Base-by-base conservation (phyloP, 805 yeast genomes). In the Pichia nanzhaoensis region DNA sequence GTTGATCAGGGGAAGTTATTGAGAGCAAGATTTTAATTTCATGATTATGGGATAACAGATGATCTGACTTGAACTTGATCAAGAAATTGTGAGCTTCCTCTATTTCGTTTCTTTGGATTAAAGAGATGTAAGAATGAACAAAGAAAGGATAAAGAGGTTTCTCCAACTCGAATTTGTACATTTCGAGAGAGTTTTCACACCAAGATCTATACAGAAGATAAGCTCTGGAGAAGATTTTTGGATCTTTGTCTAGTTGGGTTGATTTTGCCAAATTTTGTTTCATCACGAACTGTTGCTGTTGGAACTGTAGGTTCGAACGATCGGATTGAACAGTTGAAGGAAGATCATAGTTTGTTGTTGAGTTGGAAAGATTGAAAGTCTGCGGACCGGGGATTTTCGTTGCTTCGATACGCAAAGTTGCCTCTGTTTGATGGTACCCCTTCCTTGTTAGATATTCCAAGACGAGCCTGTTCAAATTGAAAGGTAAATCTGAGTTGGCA, bases 401-500 rank as follows among this genome's bases (percentile, higher is more conserved):
- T 51, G 83, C 77, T 61, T 93, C 99, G 50, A 89, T 78, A 50
- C 99, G 77, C 41, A 93, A 73, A 82, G 90, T 86, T 2, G 96
- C 89, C 62, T 93, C 99, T 0, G 99, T 91, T 54, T 83, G 80
- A 54, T 85, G 90, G 59, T 88, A 93, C 2, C 99, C 99, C 62
- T 90, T 89, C 58, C 93, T 91, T 61, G 82, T 84, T 53, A 93
- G 73, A 56, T 91, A 93, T 56, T 93, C 99, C 56, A 93, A 71
- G 30, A 93, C 98, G 58, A 93, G 87, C 51, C 93, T 80, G 49
- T 80, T 78, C 51, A 74, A 78, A 6, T 61, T 63, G 41, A 41
- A 40, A 1, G 48, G 42, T 4, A 34, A 5, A 7, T 44, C 56
- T 55, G 31, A 48, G 51, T 44, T 51, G n/a, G n/a, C n/a, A 51